A percentile compares a stretch with the other conserved stretches of the same genome.
Evolutionary conservation across 176 grass and related monocot species (phyloP).

Genomic region (Ensete glaucum): DNA sequence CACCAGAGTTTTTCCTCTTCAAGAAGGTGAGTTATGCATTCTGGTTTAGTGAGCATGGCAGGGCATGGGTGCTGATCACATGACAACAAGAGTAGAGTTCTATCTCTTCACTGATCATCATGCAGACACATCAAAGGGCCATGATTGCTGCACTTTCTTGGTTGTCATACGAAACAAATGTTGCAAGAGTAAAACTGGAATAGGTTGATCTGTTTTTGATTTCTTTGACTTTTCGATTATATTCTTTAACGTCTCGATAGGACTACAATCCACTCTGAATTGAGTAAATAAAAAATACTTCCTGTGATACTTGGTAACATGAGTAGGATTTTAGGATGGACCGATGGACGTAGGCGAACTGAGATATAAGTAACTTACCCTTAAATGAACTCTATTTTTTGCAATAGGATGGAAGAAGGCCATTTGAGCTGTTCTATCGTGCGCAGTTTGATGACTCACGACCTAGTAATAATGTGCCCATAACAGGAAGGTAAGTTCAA

Average conservation of each 20-base stretch:
- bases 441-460: slow-evolving; percentile 92
- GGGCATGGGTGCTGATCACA: background rate
- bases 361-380: background rate
- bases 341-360: background rate
- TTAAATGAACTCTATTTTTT: background rate
- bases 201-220: background rate
- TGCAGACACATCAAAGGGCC: too few relatives aligned
- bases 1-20: slow-evolving; percentile 87
- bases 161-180: background rate
- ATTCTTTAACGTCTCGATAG: too few relatives aligned
- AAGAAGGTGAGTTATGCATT: slow-evolving; percentile 45
- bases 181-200: background rate
- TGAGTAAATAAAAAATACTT: too few relatives aligned
- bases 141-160: background rate
- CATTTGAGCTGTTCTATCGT: slow-evolving; percentile 87
- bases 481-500: slow-evolving; percentile 62
- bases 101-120: background rate
- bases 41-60: background rate
- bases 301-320: background rate
- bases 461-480: slow-evolving; percentile 58
- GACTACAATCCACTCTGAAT: too few relatives aligned
- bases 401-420: slow-evolving; percentile 58
- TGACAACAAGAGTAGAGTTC: slow-evolving; percentile 6
- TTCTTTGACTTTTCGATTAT: too few relatives aligned
- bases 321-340: background rate